Evolutionary conservation across 1,284 basidiomycete species (phyloP), one percentile per base, ranked within the genome.

Genomic region (Marasmius tenuissimus): DNA sequence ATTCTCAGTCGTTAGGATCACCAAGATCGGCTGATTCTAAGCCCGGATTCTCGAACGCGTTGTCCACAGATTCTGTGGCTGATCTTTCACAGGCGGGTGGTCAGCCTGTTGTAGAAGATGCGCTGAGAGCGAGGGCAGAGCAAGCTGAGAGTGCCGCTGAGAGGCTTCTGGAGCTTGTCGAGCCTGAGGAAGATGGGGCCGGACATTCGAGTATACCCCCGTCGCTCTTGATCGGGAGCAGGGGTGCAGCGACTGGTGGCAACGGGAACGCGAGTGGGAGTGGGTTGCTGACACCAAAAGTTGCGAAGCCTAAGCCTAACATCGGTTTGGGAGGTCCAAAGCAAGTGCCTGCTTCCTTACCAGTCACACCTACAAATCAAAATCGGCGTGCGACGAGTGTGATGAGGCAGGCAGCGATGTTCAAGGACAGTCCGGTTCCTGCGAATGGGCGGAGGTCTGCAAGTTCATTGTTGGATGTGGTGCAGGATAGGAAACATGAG

Each of bases 111-210:
- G 84, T 94, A 1, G 93, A 96, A 69, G 93, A 96, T 70, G 92
- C 89, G 37, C 76, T 94, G 66, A 85, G 88, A 51, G 92, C 92
- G 1, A 86, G 93, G 62, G 94, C 93, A 2, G 91, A 92, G 65
- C 94, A 96, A 71, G 94, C 93, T 0, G 89, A 94, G 70, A 93
- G 91, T 69, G 91, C 94, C 7, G 94, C 93, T 1, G 87, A 92
- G 70, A 83, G 90, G 61, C 76, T 96, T 45, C 73, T 94, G 53
- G 92, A 94, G 71, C 79, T 94, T 22, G 88, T 91, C 20, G 90
- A 93, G 64, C 84, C 88, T 16, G 89, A 92, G 58, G 86, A 85
- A 37, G 87, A 89, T 57, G 77, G 72, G 47, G 67, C 74, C 58
- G 78, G 76, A 57, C 76, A 84, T 62, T 81, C 83, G n/a, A 75